Evolutionary conservation across 225 moss, liverwort and hornwort species (phyloP).

Genomic region (Neckera pumila): DNA sequence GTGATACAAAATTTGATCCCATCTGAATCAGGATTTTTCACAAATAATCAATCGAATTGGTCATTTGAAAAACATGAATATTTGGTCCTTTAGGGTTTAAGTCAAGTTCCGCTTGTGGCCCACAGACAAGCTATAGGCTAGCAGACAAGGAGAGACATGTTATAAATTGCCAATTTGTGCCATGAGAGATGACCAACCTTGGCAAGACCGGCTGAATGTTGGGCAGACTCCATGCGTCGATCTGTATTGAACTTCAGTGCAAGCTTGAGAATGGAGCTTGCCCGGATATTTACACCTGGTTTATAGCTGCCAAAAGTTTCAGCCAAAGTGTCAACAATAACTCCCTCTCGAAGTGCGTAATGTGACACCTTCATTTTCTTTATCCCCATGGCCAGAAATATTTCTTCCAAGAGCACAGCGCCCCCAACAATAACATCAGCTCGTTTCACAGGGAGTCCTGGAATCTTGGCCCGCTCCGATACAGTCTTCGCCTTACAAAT

Average conservation of each 20-base stretch:
- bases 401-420: conserved; percentile 50
- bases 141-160: not conserved
- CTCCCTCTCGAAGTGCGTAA: conserved; percentile 48
- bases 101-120: not conserved
- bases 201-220: conserved; percentile 43
- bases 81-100: not conserved
- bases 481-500: conserved; percentile 48
- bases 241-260: conserved; percentile 52
- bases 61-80: not conserved
- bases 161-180: not conserved
- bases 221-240: conserved; percentile 48
- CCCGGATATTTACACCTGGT: conserved; percentile 45
- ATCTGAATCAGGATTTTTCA: not conserved
- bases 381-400: conserved; percentile 40
- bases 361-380: conserved; percentile 50
- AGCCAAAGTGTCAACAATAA: conserved; percentile 48
- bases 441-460: conserved; percentile 47
- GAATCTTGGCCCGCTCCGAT: conserved; percentile 47
- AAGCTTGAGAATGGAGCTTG: conserved; percentile 37
- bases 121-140: not conserved
- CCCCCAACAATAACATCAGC: conserved; percentile 58
- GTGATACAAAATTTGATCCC: not conserved
- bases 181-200: conserved; percentile 17
- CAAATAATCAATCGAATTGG: not conserved
- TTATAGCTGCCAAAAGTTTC: conserved; percentile 32